Evolutionary conservation across 2,329 filamentous ascomycete genomes (phyloP), one percentile per base, ranked within the genome.

Genomic region (Penicillium hesseltinei): DNA sequence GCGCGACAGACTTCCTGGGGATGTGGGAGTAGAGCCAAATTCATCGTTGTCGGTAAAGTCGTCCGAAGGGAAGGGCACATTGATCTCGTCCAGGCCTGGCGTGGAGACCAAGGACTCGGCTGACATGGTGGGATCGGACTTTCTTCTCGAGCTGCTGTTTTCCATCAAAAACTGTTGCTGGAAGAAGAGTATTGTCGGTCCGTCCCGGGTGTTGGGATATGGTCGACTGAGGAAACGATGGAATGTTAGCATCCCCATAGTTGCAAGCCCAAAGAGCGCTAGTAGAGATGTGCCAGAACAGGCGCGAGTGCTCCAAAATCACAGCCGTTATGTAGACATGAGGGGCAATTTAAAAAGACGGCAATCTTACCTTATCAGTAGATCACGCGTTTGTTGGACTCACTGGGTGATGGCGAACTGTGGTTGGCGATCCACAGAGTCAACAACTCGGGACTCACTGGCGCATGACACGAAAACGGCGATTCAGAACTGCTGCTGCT

Each of bases 1-100:
- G 58, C 92, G 85, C 8, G 92, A 95, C 47, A 92, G 61, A 62
- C 80, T 67, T 31, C 65, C 66, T 1, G 72, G 72, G 2, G 71
- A 65, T 4, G 58, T 64, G 35, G 68, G 57, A 6, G 71, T 63
- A 38, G 72, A 74, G 56, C 63, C 64, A 31, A 66, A 68, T 53
- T 66, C 67, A 60, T 73, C 71, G 19, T 65, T 58, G 19, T 61
- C 62, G 39, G 57, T 54, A 9, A 62, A 56, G n/a, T 70, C 70
- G 27, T 73, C 71, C 5, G 36, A 23, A 39, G 72, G 69, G 47
- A 68, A 67, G 1, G 63, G 54, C 23, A 57, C 63, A 40, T 67
- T 65, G 19, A 69, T 54, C 35, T 71, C 69, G 33, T 70, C 68
- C 35, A 61, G 51, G 9, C 63, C 57, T 4, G 68, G 64, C 23